These are phyloP conservation scores for Aspergillus carbonarius DNA, from an alignment of 2,329 filamentous ascomycete genomes.

Conservation along the genomic window DNA sequence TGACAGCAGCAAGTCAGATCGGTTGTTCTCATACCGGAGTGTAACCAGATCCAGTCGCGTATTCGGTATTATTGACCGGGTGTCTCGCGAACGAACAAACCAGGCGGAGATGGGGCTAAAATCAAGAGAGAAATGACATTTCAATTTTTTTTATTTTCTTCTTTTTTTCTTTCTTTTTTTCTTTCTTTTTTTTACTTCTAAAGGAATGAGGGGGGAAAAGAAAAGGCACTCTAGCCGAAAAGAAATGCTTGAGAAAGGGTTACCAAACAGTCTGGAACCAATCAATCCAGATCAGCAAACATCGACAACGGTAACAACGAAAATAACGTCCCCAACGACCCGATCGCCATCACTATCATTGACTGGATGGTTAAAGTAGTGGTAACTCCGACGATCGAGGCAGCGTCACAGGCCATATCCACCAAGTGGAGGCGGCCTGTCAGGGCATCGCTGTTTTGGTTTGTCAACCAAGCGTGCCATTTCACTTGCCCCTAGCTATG, in stretches of 20 bases:
- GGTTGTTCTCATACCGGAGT: conserved; percentile 20
- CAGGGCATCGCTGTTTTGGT: conserved; percentile 14
- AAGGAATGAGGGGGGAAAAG: background rate
- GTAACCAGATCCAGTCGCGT: conserved; percentile 25
- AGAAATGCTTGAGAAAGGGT: background rate
- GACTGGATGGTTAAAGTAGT: conserved; percentile 9
- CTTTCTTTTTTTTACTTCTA: too few species aligned
- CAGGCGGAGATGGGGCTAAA: background rate
- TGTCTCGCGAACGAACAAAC: background rate
- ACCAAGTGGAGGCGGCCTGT: conserved; percentile 14
- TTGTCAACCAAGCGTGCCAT: conserved; percentile 1
- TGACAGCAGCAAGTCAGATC: conserved; percentile 29
- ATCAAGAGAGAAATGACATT: background rate
- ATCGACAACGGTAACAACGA: background rate
- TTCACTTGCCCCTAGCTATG: conserved; percentile 2
- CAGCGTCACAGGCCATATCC: conserved; percentile 16
- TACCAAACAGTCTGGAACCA: background rate
- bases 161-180: too few species aligned
- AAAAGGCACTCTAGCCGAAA: conserved; percentile 2
- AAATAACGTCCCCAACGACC: background rate
- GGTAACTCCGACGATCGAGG: conserved; percentile 8
- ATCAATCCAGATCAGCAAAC: background rate
- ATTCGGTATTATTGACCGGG: conserved; percentile 7
- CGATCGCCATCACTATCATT: conserved; percentile 1
- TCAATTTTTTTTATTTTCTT: background rate